These are phyloP conservation scores for Pelargonium cotyledonis DNA, from an alignment of 441 rosid genomes.

Conservation along the genomic window DNA sequence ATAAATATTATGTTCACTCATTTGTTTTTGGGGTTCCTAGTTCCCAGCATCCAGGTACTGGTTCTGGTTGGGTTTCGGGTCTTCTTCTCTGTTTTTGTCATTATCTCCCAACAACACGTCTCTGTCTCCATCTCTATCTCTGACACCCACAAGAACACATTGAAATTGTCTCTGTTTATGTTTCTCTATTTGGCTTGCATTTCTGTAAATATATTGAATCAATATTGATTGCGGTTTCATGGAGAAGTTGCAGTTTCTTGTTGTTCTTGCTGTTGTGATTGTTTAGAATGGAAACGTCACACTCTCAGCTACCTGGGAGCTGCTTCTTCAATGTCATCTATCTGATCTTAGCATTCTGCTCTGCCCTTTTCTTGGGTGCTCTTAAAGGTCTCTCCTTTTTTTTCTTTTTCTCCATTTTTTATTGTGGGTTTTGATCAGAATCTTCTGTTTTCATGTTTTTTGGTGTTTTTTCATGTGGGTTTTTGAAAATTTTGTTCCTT, in stretches of 20 bases:
- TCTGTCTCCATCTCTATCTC: not conserved
- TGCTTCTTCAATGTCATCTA: constrained; percentile 37
- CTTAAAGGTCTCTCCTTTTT: constrained; percentile 47
- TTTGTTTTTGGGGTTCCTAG: too few relatives aligned
- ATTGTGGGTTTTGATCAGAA: not conserved
- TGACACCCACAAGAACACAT: not conserved
- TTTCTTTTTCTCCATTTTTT: not conserved
- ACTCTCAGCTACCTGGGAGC: constrained; percentile 18
- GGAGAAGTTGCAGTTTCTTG: not conserved
- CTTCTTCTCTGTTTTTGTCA: not conserved
- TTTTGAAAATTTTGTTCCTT: constrained; percentile 14
- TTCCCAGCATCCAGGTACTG: not conserved
- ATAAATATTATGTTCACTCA: too few relatives aligned
- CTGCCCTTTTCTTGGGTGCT: constrained; percentile 65
- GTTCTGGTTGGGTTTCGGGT: constrained; percentile 5
- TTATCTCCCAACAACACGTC: not conserved
- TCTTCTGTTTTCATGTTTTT: not conserved
- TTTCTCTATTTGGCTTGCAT: not conserved
- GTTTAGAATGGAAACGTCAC: constrained; percentile 33
- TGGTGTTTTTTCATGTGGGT: constrained; percentile 8
- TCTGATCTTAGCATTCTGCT: constrained; percentile 58
- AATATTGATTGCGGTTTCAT: not conserved
- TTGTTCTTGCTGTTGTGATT: constrained; percentile 13
- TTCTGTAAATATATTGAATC: not conserved
- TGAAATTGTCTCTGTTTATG: not conserved